phyloP scores from a whole-genome alignment of 2,329 filamentous ascomycete species.

The Tolypocladium ovalisporum region DNA sequence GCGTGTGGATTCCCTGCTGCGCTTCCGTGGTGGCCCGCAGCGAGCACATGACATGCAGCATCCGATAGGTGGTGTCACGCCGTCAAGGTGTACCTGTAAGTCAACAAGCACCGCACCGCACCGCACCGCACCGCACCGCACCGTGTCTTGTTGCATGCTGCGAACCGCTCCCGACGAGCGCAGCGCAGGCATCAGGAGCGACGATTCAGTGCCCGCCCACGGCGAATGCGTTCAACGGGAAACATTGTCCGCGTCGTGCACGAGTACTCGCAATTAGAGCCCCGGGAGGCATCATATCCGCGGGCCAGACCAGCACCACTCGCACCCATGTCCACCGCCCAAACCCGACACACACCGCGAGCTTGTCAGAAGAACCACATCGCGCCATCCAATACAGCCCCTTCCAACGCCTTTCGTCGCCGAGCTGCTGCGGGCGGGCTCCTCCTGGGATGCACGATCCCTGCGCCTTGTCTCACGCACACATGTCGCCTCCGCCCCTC shows the following conservation, averaged over 20 bases:
- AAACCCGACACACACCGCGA: not conserved
- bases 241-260: too few species aligned
- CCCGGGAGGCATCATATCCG: not conserved
- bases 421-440: too few species aligned
- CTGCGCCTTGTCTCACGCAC: not conserved
- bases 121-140: too few species aligned
- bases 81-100: not conserved
- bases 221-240: not conserved
- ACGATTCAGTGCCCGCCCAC: too few species aligned
- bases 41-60: not conserved
- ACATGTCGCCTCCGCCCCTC: not conserved
- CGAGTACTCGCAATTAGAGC: too few species aligned
- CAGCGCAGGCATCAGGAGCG: too few species aligned
- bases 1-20: not conserved
- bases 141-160: too few species aligned
- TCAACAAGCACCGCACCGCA: too few species aligned
- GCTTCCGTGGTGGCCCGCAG: not conserved
- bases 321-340: not conserved
- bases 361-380: not conserved
- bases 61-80: not conserved
- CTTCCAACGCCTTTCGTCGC: not conserved
- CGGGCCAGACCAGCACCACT: not conserved
- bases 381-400: not conserved
- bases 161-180: too few species aligned
- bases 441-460: not conserved